Percentiles rank a stretch among this genome's conserved stretches.
These are phyloP conservation scores for Elaeis guineensis DNA, from an alignment of 176 grass and related monocot genomes.

Conservation along the genomic window DNA sequence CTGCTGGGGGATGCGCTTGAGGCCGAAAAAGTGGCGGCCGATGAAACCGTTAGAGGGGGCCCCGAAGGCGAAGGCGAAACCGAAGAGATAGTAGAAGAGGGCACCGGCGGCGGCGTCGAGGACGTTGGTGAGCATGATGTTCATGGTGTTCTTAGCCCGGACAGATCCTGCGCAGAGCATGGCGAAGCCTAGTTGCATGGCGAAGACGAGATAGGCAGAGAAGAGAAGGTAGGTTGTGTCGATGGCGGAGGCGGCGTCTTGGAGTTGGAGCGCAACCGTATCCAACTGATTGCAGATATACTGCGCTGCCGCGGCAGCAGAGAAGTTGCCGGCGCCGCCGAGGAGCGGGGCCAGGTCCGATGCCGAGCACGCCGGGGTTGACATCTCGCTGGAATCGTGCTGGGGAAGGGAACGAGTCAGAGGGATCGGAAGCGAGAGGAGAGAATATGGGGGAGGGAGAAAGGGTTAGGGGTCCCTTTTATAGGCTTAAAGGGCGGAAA, in stretches of 20 bases:
- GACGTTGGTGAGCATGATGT: conserved; percentile 90
- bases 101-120: conserved; percentile 74
- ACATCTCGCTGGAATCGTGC: no score
- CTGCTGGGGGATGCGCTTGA: conserved; percentile 14
- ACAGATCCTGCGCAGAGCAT: conserved; percentile 89
- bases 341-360: conserved; percentile 21
- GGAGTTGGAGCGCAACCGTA: neutral
- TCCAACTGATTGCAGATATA: conserved; percentile 31
- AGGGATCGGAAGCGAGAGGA: no score
- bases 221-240: conserved; percentile 79
- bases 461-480: no score
- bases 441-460: no score
- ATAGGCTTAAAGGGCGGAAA: no score
- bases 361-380: conserved; percentile 1
- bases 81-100: conserved; percentile 93
- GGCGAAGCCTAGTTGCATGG: conserved; percentile 89
- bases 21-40: conserved; percentile 34
- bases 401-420: no score
- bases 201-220: conserved; percentile 84
- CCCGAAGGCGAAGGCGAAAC: conserved; percentile 81
- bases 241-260: conserved; percentile 50
- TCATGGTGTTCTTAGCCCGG: conserved; percentile 95
- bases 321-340: conserved; percentile 6
- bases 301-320: conserved; percentile 4
- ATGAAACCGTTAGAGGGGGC: conserved; percentile 73